Percentiles rank a stretch among this genome's conserved stretches.
Conservation (phyloP, 75 land plant genomes). For the Selaginella tamariscina region DNA sequence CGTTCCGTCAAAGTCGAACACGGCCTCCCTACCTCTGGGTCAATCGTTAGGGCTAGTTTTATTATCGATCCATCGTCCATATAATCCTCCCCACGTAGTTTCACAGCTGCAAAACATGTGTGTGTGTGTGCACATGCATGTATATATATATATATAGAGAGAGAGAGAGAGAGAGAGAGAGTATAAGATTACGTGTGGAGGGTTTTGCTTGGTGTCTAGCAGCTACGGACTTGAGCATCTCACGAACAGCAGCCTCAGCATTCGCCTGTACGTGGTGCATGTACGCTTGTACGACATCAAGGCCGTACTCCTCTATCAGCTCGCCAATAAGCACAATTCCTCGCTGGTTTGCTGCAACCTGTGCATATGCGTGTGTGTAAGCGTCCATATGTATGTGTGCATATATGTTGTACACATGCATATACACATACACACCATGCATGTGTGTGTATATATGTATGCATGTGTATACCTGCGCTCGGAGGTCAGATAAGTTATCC, state of each 20-base stretch:
- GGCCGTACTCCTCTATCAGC: constrained; percentile 3
- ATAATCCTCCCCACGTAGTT: background rate
- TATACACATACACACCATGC: too few species aligned
- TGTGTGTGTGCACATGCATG: too few species aligned
- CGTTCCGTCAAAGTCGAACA: constrained; percentile 1
- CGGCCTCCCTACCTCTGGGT: background rate
- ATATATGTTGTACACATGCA: too few species aligned
- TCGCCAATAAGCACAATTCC: background rate
- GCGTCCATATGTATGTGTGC: too few species aligned
- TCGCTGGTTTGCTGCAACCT: constrained; percentile 9
- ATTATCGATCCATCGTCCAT: constrained; percentile 9
- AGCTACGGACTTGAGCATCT: constrained; percentile 3
- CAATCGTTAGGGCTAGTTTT: background rate
- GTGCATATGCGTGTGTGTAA: too few species aligned
- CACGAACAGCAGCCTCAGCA: constrained; percentile 12
- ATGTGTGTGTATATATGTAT: too few species aligned
- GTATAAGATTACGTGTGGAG: too few species aligned
- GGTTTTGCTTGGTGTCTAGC: background rate
- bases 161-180: too few species aligned
- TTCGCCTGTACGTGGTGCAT: constrained; percentile 2
- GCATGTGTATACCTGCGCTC: too few species aligned
- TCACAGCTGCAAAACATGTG: too few species aligned
- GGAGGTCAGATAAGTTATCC: constrained; percentile 3
- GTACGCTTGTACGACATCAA: background rate
- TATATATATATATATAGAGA: too few species aligned